Conservation (phyloP, 2,329 filamentous ascomycete species). For the Achaetomium macrosporum region DNA sequence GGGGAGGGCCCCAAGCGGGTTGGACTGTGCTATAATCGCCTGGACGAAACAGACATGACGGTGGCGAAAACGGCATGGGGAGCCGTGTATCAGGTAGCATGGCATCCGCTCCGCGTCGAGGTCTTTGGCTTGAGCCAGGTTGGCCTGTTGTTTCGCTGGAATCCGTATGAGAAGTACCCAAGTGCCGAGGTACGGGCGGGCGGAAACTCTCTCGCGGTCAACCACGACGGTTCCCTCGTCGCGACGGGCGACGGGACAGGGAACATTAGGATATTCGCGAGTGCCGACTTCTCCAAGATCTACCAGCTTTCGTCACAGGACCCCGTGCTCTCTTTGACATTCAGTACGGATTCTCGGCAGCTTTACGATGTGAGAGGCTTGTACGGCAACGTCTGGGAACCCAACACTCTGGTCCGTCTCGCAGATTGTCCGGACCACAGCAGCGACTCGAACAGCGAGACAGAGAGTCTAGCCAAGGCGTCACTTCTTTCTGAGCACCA, state of each 20-base stretch:
- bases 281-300: constrained; percentile 23
- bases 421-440: constrained; percentile 10
- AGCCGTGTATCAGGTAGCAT: constrained; percentile 25
- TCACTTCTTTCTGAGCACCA: background rate
- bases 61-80: constrained; percentile 7
- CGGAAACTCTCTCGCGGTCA: constrained; percentile 24
- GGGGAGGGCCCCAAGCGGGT: constrained; percentile 13
- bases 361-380: constrained; percentile 22
- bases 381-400: constrained; percentile 26
- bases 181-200: constrained; percentile 22
- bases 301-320: constrained; percentile 29
- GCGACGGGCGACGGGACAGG: constrained; percentile 28
- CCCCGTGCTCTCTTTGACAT: constrained; percentile 12
- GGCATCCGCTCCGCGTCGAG: constrained; percentile 28
- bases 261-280: constrained; percentile 25
- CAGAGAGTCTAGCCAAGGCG: background rate
- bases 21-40: constrained; percentile 23
- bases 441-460: background rate
- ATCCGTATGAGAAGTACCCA: constrained; percentile 27
- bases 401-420: constrained; percentile 19
- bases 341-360: constrained; percentile 21
- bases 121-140: constrained; percentile 31
- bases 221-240: constrained; percentile 26
- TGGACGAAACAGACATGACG: constrained; percentile 13
- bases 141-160: constrained; percentile 33